Base-by-base conservation (phyloP, 2,329 filamentous ascomycete species). In the Cadophora malorum region DNA sequence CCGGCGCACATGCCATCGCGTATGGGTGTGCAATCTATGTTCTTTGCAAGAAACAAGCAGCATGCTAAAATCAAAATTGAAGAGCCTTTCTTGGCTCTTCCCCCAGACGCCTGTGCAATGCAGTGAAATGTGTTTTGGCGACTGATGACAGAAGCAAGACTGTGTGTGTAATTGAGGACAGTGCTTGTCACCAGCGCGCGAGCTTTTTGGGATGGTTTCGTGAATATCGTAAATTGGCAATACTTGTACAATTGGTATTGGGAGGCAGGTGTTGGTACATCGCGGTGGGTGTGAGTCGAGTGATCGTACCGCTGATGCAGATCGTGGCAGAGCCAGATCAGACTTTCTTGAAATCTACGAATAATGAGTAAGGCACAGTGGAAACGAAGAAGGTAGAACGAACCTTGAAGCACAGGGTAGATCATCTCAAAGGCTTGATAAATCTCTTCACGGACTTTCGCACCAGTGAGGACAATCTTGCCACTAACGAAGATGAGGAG, bases 361-460 rank as follows among this genome's bases (percentile, higher is more conserved):
- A 9, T 2, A 56, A 33, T 73, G 75, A 65, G 50, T 28, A 50
- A 50, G 9, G 28, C 28, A 5, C 28, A 31, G 28, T 50, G 28
- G 12, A 63, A 14, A 3, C 8, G 14, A 14, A 23, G 56, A 47
- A 23, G 23, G 19, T 7, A 33, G 2, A 72, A 81, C 85, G 75
- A 83, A 94, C 91, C 92, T 85, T 94, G 92, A 78, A 97, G 85
- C 83, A 97, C 94, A 79, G 94, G 94, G 79, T 97, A 97, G 83
- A 97, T 97, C 89, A 96, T 91, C 83, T 97, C 94, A 78, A 97
- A 97, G 58, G 94, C 94, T 80, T 96, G 92, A 78, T 97, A 97
- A 74, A 99, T 98, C 83, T 98, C 96, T 82, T 99, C 96, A 75
- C 96, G 91, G 73, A 98, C 94, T 80, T 99, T 98, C 74, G 96